These are phyloP conservation scores for Solanum appendiculatum DNA, from an alignment of 257 asterid species.

Conservation along the genomic window DNA sequence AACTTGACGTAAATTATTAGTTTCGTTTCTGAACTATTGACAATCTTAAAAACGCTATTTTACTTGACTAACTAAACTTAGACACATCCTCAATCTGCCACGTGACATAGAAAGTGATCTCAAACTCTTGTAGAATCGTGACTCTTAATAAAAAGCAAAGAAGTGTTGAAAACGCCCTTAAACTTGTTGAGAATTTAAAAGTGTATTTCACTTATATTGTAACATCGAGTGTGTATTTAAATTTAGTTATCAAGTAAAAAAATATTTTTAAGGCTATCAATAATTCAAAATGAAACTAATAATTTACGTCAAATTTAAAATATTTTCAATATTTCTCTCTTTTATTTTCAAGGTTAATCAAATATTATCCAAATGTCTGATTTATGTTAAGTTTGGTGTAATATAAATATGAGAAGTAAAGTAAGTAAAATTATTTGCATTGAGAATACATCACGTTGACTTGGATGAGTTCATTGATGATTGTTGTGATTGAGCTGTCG, in stretches of 20 bases:
- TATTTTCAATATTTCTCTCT: too few species aligned
- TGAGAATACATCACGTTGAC: not conserved
- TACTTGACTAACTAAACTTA: too few species aligned
- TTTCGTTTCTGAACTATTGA: too few species aligned
- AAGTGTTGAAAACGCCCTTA: not conserved
- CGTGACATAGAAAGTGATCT: too few species aligned
- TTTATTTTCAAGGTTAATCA: not conserved
- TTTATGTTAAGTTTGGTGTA: not conserved
- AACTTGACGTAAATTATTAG: too few species aligned
- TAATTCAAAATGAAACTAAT: too few species aligned
- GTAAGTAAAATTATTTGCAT: not conserved
- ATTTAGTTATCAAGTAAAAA: too few species aligned
- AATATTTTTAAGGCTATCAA: not conserved
- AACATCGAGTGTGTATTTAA: too few species aligned
- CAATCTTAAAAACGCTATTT: fast-evolving
- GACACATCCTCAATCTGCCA: fast-evolving
- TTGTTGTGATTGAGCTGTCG: not conserved
- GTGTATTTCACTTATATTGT: not conserved
- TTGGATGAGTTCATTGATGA: not conserved
- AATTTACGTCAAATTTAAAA: too few species aligned
- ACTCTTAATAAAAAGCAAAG: too few species aligned
- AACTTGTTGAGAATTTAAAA: fast-evolving
- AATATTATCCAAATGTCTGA: not conserved
- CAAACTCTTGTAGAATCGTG: too few species aligned
- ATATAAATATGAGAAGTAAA: not conserved